A percentile compares a stretch with the other conserved stretches of the same genome.
Conservation (phyloP, 208 protist genomes). For the Acanthamoeba royreba region DNA sequence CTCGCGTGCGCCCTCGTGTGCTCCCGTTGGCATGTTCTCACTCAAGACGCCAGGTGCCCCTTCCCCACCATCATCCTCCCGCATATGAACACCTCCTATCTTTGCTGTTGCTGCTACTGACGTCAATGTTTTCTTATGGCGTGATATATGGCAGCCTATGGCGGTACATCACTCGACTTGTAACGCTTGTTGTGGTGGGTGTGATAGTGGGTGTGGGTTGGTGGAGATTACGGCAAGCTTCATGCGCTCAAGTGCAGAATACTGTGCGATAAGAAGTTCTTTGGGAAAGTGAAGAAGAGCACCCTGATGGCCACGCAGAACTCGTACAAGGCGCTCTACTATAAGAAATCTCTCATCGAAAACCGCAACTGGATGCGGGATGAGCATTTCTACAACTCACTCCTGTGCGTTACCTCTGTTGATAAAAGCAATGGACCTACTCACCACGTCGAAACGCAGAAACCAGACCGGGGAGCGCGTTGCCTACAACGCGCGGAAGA, state of each 20-base stretch:
- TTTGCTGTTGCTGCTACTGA: not conserved
- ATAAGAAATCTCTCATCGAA: slow-evolving; percentile 32
- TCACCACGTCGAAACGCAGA: not conserved
- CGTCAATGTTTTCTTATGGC: not conserved
- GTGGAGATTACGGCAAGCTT: not conserved
- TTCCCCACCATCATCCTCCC: not conserved
- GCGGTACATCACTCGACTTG: not conserved
- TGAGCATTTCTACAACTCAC: not conserved
- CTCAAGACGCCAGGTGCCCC: not conserved
- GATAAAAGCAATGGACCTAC: not conserved
- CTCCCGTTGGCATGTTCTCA: not conserved
- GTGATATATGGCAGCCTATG: not conserved
- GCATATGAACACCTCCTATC: not conserved
- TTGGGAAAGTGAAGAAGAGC: not conserved
- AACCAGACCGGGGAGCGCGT: not conserved
- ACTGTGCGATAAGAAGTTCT: slow-evolving; percentile 18
- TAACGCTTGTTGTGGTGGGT: not conserved
- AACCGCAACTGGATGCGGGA: slow-evolving; percentile 10
- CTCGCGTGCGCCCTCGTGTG: not conserved
- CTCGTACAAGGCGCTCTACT: slow-evolving; percentile 30
- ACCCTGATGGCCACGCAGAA: not conserved
- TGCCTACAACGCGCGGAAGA: not conserved
- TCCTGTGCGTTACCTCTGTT: not conserved
- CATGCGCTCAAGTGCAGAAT: not conserved
- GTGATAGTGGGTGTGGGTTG: not conserved